A percentile compares a stretch with the other conserved stretches of the same genome.
These are phyloP conservation scores for Trichosporon sp. DNA, from an alignment of 1,284 basidiomycete genomes.

Conservation along the genomic window DNA sequence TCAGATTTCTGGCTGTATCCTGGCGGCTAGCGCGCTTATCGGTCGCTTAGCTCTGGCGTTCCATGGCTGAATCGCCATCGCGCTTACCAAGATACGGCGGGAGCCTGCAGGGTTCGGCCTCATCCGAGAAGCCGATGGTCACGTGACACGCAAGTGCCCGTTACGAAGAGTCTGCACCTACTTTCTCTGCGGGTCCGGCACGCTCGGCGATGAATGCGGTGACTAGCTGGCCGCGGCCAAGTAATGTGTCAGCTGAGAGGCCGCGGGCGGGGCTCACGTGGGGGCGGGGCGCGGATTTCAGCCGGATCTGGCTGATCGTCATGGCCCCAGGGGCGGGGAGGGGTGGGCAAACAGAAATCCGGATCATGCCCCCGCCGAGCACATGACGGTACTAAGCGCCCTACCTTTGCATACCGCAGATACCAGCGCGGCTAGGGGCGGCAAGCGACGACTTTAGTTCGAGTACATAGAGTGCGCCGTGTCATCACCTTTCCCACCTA, in stretches of 20 bases:
- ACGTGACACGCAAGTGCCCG: neutral
- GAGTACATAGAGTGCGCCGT: neutral
- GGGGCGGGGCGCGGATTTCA: neutral
- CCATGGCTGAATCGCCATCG: neutral
- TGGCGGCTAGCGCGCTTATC: neutral
- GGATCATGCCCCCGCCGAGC: slow-evolving; percentile 2
- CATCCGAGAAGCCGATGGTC: neutral
- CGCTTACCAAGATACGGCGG: neutral
- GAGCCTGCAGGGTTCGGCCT: neutral
- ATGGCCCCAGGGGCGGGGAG: neutral
- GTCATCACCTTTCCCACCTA: neutral
- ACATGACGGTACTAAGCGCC: slow-evolving; percentile 1
- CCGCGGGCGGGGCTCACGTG: neutral
- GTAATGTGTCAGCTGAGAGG: neutral
- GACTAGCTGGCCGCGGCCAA: neutral
- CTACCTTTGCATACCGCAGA: neutral
- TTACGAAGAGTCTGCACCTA: neutral
- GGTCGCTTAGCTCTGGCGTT: neutral
- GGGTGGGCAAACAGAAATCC: neutral
- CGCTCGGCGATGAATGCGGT: neutral
- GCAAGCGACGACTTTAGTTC: neutral
- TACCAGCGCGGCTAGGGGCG: neutral
- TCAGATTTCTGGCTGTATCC: neutral
- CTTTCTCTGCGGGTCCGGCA: neutral
- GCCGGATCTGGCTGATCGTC: neutral